phyloP scores from a whole-genome alignment of 1,139 yeast species.

The Geotrichum candidum region DNA sequence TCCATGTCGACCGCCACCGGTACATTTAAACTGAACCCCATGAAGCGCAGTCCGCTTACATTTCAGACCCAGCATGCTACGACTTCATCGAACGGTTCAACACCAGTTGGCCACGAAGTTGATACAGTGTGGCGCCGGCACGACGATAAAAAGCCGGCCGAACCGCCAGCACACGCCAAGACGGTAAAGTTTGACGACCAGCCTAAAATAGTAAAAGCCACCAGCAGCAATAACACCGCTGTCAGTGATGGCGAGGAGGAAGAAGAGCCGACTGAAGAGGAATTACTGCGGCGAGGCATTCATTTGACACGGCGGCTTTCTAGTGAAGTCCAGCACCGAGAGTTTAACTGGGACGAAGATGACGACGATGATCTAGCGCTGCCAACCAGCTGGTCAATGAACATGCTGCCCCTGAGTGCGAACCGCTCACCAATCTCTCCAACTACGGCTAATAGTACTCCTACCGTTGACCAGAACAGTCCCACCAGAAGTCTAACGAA shows the following conservation, averaged over 20 bases:
- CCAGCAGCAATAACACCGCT: background rate
- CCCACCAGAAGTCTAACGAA: background rate
- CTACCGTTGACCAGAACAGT: background rate
- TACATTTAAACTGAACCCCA: slow-evolving; percentile 33
- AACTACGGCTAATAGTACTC: background rate
- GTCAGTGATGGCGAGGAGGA: slow-evolving; percentile 11
- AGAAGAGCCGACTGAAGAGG: slow-evolving; percentile 31
- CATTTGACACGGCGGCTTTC: slow-evolving; percentile 34
- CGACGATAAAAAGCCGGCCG: slow-evolving; percentile 4
- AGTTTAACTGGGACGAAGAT: slow-evolving; percentile 40
- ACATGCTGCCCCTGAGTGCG: background rate
- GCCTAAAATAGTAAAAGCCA: background rate
- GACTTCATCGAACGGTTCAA: background rate
- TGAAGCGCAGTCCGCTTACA: slow-evolving; percentile 25
- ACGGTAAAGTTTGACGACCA: background rate
- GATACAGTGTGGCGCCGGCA: background rate
- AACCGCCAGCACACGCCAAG: background rate
- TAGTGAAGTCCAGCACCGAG: slow-evolving; percentile 24
- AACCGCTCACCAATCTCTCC: background rate
- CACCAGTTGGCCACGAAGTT: background rate
- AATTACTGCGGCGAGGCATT: slow-evolving; percentile 34
- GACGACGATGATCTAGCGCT: slow-evolving; percentile 36
- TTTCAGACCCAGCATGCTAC: background rate
- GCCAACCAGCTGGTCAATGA: slow-evolving; percentile 10
- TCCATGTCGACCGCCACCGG: slow-evolving; percentile 32